phyloP scores from a whole-genome alignment of 176 grass and related monocot genomes.

The Phragmites australis region DNA sequence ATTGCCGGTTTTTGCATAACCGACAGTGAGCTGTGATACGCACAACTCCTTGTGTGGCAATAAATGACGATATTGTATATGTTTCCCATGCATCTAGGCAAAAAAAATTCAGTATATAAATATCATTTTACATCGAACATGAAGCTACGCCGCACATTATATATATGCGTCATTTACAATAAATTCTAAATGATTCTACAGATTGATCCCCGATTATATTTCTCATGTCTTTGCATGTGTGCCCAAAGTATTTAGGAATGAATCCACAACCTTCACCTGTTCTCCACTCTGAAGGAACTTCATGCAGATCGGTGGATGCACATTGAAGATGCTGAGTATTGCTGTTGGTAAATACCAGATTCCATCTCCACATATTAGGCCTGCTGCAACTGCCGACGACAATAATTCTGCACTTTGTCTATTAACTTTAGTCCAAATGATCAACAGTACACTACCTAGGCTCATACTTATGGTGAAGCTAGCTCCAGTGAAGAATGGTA shows the following conservation, averaged over 20 bases:
- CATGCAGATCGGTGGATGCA: slow-evolving; percentile 61
- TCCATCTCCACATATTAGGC: slow-evolving; percentile 50
- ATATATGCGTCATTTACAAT: background rate
- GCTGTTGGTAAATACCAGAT: slow-evolving; percentile 38
- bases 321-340: slow-evolving; percentile 18
- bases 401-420: slow-evolving; percentile 18
- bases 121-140: too few species aligned
- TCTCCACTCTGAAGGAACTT: slow-evolving; percentile 43
- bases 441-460: slow-evolving; percentile 12
- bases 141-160: too few species aligned
- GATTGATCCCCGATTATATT: background rate
- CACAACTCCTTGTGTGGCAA: too few species aligned
- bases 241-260: slow-evolving; percentile 22
- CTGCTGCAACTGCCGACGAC: slow-evolving; percentile 35
- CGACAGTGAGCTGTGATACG: too few species aligned
- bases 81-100: too few species aligned
- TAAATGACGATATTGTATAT: too few species aligned
- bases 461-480: slow-evolving; percentile 35
- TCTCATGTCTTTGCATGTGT: slow-evolving; percentile 18
- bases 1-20: too few species aligned
- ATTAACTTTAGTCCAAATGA: slow-evolving; percentile 36
- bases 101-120: too few species aligned
- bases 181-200: background rate
- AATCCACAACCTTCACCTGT: slow-evolving; percentile 4
- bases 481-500: slow-evolving; percentile 37